Base-by-base conservation (phyloP, 2,329 filamentous ascomycete species). In the Capronia americana region DNA sequence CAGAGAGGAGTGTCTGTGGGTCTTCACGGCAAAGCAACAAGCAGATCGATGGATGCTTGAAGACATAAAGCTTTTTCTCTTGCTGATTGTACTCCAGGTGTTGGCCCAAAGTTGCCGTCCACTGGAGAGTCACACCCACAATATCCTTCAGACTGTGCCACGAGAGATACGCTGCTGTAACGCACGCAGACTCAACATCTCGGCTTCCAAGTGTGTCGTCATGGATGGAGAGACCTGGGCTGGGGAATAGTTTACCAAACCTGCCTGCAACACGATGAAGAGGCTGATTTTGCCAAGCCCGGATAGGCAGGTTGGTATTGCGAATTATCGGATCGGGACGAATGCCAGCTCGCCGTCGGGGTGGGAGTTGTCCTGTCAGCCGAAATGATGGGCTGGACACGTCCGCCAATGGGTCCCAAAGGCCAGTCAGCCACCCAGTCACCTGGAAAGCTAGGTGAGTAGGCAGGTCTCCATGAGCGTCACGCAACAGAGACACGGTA, bases 11-110 rank as follows among this genome's bases (percentile, higher is more conserved):
- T 20, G 46, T 57, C n/a, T 57, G 32, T 2, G 51, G 34, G 6
- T 32, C 32, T 7, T 57, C 44, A 23, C 61, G 61, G 44, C 34
- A 56, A 26, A 63, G 50, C 14, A 63, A 38, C 28, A 63, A 34
- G 51, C 61, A 63, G 28, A 63, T 48, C 7, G 61, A 63, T 11
- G 61, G 61, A 57, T 63, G 23, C 38, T 63, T 57, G 38, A 63
- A 63, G 41, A 63, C 54, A 20, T 46, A 56, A 20, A 63, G 61
- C 51, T 44, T 56, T 32, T 63, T 63, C n/a, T 56, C 32, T 28
- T 34, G 30, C 32, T 56, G 54, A 28, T 57, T 51, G 54, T 56
- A 63, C 26, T 63, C 54, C 28, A 63, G 61, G 48, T 63, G 61
- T 23, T 63, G 51, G 8, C 30, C 61, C 34, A 63, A 41, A 20